Percentiles rank a stretch among this genome's conserved stretches.
Evolutionary conservation across 108 stramenopile genomes (phyloP).

Genomic region (Fragilaria crotonensis): DNA sequence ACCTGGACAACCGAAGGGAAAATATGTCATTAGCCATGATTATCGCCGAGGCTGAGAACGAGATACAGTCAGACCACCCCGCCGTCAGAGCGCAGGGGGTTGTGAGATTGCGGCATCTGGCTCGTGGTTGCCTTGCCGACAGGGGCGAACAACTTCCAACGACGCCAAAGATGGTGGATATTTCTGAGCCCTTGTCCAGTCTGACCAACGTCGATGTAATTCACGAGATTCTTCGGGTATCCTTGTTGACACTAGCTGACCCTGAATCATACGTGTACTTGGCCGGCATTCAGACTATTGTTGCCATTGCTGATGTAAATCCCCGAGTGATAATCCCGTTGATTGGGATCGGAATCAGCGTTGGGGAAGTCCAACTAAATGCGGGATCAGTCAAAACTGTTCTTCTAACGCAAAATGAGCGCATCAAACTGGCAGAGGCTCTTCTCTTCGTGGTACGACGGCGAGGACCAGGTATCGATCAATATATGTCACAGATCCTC

Average conservation of each 20-base stretch:
- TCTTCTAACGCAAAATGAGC: conserved; percentile 39
- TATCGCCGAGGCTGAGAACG: conserved; percentile 35
- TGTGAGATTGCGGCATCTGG: conserved; percentile 56
- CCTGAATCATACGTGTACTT: conserved; percentile 83
- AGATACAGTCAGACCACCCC: conserved; percentile 57
- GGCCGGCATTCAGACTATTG: conserved; percentile 77
- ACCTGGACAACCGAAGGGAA: background rate
- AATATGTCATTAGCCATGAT: conserved; percentile 10
- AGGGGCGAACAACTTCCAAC: background rate
- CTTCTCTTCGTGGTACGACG: conserved; percentile 65
- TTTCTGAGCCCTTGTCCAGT: background rate
- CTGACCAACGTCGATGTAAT: too few relatives aligned
- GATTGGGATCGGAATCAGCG: conserved; percentile 14
- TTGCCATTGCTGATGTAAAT: conserved; percentile 49
- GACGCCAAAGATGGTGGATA: conserved; percentile 2
- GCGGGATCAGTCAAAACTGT: conserved; percentile 15
- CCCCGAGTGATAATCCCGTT: conserved; percentile 48
- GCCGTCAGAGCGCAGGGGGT: conserved; percentile 76
- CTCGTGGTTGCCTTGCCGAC: conserved; percentile 31
- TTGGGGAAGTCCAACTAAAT: conserved; percentile 27
- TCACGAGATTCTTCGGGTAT: conserved; percentile 26
- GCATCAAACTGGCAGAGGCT: conserved; percentile 73
- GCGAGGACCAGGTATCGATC: conserved; percentile 42
- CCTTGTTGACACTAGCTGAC: conserved; percentile 53
- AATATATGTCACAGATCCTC: conserved; percentile 35